Percentiles rank a stretch among this genome's conserved stretches.
phyloP scores from a whole-genome alignment of 78 protist genomes.

The Guillardia theta region DNA sequence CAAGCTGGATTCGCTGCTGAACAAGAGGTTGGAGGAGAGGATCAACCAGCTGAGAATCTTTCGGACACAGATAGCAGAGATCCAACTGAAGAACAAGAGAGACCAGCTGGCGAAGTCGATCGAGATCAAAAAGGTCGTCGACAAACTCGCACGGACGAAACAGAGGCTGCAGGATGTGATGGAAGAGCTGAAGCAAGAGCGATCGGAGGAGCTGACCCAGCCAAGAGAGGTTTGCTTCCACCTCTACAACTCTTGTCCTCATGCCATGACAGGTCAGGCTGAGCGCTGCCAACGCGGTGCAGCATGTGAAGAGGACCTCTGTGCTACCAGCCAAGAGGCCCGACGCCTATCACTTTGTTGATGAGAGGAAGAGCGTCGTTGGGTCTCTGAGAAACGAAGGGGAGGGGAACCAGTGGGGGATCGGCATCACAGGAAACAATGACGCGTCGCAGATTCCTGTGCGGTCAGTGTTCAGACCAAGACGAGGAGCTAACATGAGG shows the following conservation, averaged over 20 bases:
- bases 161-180: not conserved
- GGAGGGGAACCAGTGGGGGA: not conserved
- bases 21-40: constrained; percentile 8
- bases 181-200: not conserved
- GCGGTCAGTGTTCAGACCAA: not conserved
- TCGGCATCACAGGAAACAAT: not conserved
- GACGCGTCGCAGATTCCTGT: not conserved
- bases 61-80: not conserved
- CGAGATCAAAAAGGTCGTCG: not conserved
- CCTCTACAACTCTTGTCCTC: not conserved
- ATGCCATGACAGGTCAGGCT: too few relatives aligned
- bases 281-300: too few relatives aligned
- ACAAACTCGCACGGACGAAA: not conserved
- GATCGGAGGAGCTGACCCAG: not conserved
- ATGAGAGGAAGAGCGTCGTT: not conserved
- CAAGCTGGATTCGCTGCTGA: not conserved
- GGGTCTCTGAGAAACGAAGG: not conserved
- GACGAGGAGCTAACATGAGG: not conserved
- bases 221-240: not conserved
- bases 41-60: not conserved
- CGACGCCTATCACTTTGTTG: not conserved
- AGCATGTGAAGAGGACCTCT: not conserved
- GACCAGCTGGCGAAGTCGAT: not conserved
- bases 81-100: not conserved
- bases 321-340: too few relatives aligned